Evolutionary conservation across 2,329 filamentous ascomycete genomes (phyloP).

Genomic region (Ceratocystis variospora): DNA sequence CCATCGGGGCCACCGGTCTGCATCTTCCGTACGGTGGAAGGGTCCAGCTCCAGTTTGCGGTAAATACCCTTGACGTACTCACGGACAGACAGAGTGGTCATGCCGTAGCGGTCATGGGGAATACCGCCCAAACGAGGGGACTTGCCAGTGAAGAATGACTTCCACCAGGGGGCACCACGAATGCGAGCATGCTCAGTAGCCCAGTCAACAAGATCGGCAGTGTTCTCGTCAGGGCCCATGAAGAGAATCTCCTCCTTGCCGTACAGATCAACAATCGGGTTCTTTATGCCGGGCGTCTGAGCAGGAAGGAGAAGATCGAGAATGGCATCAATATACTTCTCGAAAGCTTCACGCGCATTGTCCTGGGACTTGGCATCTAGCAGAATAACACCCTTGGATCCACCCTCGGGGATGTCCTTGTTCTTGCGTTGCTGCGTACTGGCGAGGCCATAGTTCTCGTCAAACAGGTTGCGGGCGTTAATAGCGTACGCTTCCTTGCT

Average conservation of each 20-base stretch:
- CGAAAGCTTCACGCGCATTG: constrained; percentile 80
- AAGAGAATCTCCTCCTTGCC: constrained; percentile 95
- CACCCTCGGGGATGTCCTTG: constrained; percentile 97
- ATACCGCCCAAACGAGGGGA: constrained; percentile 92
- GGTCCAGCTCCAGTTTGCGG: constrained; percentile 83
- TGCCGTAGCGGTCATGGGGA: constrained; percentile 88
- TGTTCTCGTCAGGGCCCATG: constrained; percentile 98
- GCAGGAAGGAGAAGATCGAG: constrained; percentile 85
- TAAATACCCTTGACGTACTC: constrained; percentile 96
- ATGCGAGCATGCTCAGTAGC: constrained; percentile 86
- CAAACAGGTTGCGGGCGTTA: constrained; percentile 90
- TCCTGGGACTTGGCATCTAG: constrained; percentile 90
- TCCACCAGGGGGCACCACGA: constrained; percentile 94
- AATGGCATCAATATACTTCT: constrained; percentile 99
- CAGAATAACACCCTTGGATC: constrained; percentile 93
- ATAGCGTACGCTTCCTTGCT: constrained; percentile 93
- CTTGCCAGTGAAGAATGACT: constrained; percentile 99
- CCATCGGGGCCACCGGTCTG: constrained; percentile 96
- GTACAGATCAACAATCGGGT: constrained; percentile 90
- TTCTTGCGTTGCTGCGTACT: constrained; percentile 99
- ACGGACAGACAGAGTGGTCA: constrained; percentile 93
- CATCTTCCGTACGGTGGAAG: constrained; percentile 74
- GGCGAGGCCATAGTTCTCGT: constrained; percentile 96
- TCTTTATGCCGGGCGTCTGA: constrained; percentile 91
- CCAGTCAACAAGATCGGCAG: constrained; percentile 92